Evolutionary conservation across 805 yeast species (phyloP).

Genomic region (Zygosaccharomyces pseudorouxii): DNA sequence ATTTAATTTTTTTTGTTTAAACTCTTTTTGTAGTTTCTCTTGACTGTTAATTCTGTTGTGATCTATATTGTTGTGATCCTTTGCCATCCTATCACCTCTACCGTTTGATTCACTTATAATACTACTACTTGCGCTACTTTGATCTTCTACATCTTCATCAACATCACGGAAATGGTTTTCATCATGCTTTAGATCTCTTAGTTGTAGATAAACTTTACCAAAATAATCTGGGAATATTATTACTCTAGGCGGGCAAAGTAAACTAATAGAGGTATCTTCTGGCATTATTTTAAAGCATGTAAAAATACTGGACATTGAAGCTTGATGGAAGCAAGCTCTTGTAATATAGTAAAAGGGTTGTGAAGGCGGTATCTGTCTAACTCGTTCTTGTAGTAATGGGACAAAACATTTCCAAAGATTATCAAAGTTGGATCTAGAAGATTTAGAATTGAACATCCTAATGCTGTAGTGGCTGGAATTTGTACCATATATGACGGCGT

Average conservation of each 20-base stretch:
- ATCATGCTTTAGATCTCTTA: conserved; percentile 3
- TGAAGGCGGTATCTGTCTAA: conserved; percentile 9
- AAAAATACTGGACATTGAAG: conserved; percentile 21
- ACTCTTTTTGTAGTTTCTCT: conserved; percentile 12
- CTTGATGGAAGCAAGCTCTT: conserved; percentile 16
- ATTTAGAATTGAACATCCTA: conserved; percentile 16
- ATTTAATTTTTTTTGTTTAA: conserved; percentile 14
- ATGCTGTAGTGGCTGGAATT: conserved; percentile 11
- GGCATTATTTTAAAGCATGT: conserved; percentile 20
- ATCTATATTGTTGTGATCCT: conserved; percentile 1
- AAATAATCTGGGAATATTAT: conserved; percentile 20
- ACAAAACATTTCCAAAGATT: conserved; percentile 22
- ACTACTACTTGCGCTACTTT: neutral
- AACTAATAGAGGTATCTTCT: conserved; percentile 9
- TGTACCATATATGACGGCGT: conserved; percentile 22
- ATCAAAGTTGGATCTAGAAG: conserved; percentile 18
- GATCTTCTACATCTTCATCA: neutral
- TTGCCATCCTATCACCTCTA: conserved; percentile 4
- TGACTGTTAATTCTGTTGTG: conserved; percentile 8
- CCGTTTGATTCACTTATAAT: conserved; percentile 1
- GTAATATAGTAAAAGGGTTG: conserved; percentile 20
- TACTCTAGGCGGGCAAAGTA: conserved; percentile 15
- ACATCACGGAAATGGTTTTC: neutral
- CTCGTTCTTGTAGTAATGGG: conserved; percentile 14
- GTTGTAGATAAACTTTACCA: conserved; percentile 11